Evolutionary conservation across 805 yeast species (phyloP).

Genomic region (Suhomyces vadensis): DNA sequence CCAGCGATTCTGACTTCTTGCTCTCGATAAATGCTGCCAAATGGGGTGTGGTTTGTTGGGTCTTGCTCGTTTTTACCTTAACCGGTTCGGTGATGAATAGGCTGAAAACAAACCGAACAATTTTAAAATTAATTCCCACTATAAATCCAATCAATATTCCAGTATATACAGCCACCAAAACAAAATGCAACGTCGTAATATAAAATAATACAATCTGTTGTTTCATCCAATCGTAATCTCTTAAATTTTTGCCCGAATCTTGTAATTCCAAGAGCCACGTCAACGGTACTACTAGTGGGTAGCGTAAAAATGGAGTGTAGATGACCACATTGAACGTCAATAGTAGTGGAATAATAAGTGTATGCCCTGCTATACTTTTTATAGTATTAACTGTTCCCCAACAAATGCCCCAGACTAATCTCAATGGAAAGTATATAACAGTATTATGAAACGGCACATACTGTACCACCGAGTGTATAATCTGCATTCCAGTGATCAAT

Average conservation of each 20-base stretch:
- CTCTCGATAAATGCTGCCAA: neutral
- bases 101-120: conserved; percentile 12
- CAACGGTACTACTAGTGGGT: conserved; percentile 14
- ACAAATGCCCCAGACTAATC: neutral
- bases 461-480: neutral
- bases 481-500: neutral
- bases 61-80: neutral
- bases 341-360: conserved; percentile 9
- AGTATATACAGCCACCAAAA: conserved; percentile 10
- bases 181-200: conserved; percentile 10
- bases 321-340: conserved; percentile 12
- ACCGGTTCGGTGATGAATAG: neutral
- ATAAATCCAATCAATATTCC: conserved; percentile 13
- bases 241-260: conserved; percentile 1
- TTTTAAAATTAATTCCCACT: conserved; percentile 9
- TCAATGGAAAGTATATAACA: conserved; percentile 1
- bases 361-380: conserved; percentile 1
- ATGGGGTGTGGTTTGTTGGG: neutral
- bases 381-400: neutral
- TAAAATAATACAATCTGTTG: conserved; percentile 11
- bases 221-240: conserved; percentile 12
- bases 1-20: neutral
- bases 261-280: conserved; percentile 13
- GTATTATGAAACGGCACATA: conserved; percentile 2
- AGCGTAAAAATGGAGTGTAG: conserved; percentile 13